Conservation (phyloP, 352 stramenopile genomes). For the Pythium sukuiense region DNA sequence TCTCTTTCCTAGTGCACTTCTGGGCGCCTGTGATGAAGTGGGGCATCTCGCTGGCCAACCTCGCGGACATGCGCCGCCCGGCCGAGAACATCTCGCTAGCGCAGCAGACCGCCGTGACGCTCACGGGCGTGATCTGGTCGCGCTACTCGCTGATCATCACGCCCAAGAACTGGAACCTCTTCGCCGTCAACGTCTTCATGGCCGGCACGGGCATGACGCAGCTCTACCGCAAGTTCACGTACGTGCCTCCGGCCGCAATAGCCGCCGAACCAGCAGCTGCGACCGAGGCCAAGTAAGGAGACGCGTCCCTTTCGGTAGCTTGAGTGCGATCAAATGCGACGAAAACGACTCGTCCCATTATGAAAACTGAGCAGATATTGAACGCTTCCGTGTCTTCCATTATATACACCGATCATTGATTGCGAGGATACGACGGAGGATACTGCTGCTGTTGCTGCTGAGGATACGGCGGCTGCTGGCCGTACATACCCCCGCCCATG, state of each 20-base stretch:
- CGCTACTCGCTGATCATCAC: constrained; percentile 89
- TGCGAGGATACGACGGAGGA: constrained; percentile 6
- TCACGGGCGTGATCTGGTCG: constrained; percentile 89
- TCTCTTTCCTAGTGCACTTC: constrained; percentile 65
- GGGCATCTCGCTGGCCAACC: constrained; percentile 85
- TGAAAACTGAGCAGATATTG: no score
- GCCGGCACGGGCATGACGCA: constrained; percentile 80
- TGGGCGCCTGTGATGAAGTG: constrained; percentile 90
- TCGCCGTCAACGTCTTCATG: constrained; percentile 91
- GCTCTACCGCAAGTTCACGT: constrained; percentile 79
- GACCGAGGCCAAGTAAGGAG: constrained; percentile 1
- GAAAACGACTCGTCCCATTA: no score
- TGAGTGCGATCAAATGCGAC: no score
- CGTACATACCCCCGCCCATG: constrained; percentile 2
- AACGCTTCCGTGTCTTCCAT: background rate
- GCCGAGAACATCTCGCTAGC: constrained; percentile 80
- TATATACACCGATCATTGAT: constrained; percentile 2
- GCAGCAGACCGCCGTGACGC: constrained; percentile 79
- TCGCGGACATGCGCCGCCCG: constrained; percentile 82
- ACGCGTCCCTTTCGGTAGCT: no score
- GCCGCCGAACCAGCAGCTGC: background rate
- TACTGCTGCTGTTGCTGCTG: constrained; percentile 19
- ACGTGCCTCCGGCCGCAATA: constrained; percentile 26
- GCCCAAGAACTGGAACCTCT: constrained; percentile 91
- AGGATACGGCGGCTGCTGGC: constrained; percentile 8